Evolutionary conservation across 345 rosid genomes (phyloP).

Genomic region (Hevea brasiliensis): DNA sequence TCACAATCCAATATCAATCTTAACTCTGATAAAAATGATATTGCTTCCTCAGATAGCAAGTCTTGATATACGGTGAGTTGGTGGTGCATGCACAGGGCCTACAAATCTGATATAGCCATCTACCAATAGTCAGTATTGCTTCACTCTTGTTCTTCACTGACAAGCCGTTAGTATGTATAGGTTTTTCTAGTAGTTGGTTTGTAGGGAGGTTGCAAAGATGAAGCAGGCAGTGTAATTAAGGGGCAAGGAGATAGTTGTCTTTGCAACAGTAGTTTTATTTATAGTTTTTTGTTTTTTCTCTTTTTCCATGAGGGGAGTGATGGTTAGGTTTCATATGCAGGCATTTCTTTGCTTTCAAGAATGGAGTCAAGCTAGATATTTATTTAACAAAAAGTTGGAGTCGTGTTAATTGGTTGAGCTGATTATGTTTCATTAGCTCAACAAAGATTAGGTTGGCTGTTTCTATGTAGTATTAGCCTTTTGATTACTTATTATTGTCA

Average conservation of each 20-base stretch:
- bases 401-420: conserved; percentile 11
- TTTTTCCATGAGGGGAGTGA: not conserved
- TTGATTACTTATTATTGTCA: not conserved
- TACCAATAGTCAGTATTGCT: conserved; percentile 6
- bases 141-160: conserved; percentile 2
- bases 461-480: conserved; percentile 1
- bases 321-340: conserved; percentile 2
- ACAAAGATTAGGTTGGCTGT: conserved; percentile 11
- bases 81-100: not conserved
- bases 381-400: conserved; percentile 10
- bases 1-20: conserved; percentile 64
- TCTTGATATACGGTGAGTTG: conserved; percentile 33
- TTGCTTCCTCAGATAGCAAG: conserved; percentile 44
- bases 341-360: conserved; percentile 2
- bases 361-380: conserved; percentile 5
- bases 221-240: conserved; percentile 24
- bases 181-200: conserved; percentile 16
- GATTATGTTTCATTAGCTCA: conserved; percentile 9
- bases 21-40: conserved; percentile 49
- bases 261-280: not conserved
- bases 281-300: not conserved
- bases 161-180: conserved; percentile 25
- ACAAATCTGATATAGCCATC: conserved; percentile 2
- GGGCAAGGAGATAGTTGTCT: conserved; percentile 2
- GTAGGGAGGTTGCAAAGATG: conserved; percentile 13